Evolutionary conservation across 164 flowering plant species (phyloP), one percentile per base, ranked within the genome.

Genomic region (Saururus chinensis): DNA sequence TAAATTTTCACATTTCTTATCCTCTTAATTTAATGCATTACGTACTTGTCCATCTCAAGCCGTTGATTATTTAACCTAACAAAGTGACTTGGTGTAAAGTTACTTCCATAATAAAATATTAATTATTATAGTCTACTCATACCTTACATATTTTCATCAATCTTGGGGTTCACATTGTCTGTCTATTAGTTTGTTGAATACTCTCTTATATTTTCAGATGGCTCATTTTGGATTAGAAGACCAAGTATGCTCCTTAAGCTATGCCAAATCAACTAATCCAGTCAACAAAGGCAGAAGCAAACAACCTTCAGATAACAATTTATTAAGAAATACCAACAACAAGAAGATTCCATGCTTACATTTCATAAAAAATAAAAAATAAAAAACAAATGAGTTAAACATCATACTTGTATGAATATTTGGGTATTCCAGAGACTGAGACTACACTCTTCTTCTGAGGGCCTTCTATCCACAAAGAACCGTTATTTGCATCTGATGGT

Each of bases 401-500:
- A n/a, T n/a, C 81, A 60, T 80, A 93, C 98, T 79, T 93, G 84
- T 89, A 93, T 48, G 90, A 72, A 63, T 84, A 93, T 68, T 88
- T 93, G 12, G 80, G 86, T 75, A 93, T 88, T 58, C 99, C 99
- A 67, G 99, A 90, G 17, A 77, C 80, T 19, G 96, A 74, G 20
- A 84, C 74, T 59, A 82, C 75, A 77, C 70, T 82, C 60, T 74
- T 84, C 79, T 63, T 86, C 74, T 66, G 84, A 69, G 77, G 71
- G 11, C 96, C 86, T 24, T 85, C 90, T 58, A 83, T 70, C 99
- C 99, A 88, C 40, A 74, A 63, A 17, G 91, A 61, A 69, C 71
- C 70, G 53, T 81, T 75, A 65, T 71, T 81, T 14, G 65, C 71
- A 8, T 74, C 79, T 49, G 83, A 72, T 37, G 66, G 61, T 66